Evolutionary conservation across 2,329 filamentous ascomycete species (phyloP), one percentile per base, ranked within the genome.

Genomic region (Colletotrichum euphorbiae): DNA sequence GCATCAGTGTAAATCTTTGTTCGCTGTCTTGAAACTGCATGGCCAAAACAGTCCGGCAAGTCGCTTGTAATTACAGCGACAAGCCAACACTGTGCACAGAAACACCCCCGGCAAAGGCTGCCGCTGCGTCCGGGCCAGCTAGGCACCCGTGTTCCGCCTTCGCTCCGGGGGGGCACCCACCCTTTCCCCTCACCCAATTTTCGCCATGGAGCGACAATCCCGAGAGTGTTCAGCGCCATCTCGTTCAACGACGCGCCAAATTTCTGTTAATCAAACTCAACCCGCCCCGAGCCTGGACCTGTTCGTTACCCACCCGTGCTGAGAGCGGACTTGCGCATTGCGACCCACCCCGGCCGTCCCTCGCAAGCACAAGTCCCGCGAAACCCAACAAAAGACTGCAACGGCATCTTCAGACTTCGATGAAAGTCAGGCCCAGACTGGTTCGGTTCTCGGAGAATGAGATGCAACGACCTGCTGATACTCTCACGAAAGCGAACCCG

Each of bases 221-320:
- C 65, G 65, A 65, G 40, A 50, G 24, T 24, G 33, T 55, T 46
- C 61, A 66, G 55, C 66, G 54, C 66, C 54, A 66, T 50, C 55
- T 66, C 33, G 46, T 69, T 69, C 61, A 61, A 61, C 48, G 28
- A 60, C 54, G 42, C 65, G 46, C 61, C 66, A 69, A 60, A 65
- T 60, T 51, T 55, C 17, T 54, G 54, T 50, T 66, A 69, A 69
- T 69, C 61, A 65, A 69, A 69, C 36, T 65, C 61, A 48, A 51
- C 54, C 33, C 59, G 48, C 55, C 61, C 54, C 58, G 57, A 36
- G 52, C 62, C 62, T 59, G 38, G 65, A 28, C 61, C 48, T 55
- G 36, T 65, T 7, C 61, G 43, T 52, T 38, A 48, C 33, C 55
- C 54, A 61, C 48, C 66, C 66, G 66, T 65, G 66, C 61, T 69